Conservation (phyloP, 2,329 filamentous ascomycete genomes). For the Balansia obtecta region DNA sequence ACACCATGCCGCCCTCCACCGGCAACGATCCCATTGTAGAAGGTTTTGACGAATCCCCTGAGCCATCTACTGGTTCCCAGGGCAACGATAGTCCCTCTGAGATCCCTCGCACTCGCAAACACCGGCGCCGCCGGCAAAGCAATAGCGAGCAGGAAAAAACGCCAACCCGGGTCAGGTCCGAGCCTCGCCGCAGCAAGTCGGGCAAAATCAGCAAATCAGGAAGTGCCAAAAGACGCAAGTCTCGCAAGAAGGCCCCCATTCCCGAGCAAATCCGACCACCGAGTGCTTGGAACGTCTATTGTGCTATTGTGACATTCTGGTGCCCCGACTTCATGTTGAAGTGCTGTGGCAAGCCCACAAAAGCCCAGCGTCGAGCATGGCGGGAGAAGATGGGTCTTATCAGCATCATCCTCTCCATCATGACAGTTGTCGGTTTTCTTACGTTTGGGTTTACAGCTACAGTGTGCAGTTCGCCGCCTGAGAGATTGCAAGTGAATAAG, state of each 20-base stretch:
- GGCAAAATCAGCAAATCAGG: constrained; percentile 43
- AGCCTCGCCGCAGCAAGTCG: constrained; percentile 33
- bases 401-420: constrained; percentile 83
- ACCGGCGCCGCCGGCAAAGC: constrained; percentile 22
- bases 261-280: constrained; percentile 62
- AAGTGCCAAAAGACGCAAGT: constrained; percentile 32
- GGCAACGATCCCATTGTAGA: constrained; percentile 84
- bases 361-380: constrained; percentile 86
- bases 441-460: constrained; percentile 91
- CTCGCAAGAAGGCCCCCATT: constrained; percentile 36
- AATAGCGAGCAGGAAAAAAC: constrained; percentile 22
- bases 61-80: constrained; percentile 34
- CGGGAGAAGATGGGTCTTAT: constrained; percentile 95
- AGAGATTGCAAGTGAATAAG: constrained; percentile 70
- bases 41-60: constrained; percentile 54
- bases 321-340: constrained; percentile 71
- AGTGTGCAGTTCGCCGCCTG: constrained; percentile 64
- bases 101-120: constrained; percentile 25
- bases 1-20: constrained; percentile 77
- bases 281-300: constrained; percentile 92
- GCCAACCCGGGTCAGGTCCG: constrained; percentile 14
- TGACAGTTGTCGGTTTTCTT: constrained; percentile 81
- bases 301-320: constrained; percentile 89
- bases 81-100: constrained; percentile 35
- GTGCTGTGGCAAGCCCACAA: constrained; percentile 76